phyloP scores from a whole-genome alignment of 768 basidiomycete species.

The Sistotremastrum suecicum region DNA sequence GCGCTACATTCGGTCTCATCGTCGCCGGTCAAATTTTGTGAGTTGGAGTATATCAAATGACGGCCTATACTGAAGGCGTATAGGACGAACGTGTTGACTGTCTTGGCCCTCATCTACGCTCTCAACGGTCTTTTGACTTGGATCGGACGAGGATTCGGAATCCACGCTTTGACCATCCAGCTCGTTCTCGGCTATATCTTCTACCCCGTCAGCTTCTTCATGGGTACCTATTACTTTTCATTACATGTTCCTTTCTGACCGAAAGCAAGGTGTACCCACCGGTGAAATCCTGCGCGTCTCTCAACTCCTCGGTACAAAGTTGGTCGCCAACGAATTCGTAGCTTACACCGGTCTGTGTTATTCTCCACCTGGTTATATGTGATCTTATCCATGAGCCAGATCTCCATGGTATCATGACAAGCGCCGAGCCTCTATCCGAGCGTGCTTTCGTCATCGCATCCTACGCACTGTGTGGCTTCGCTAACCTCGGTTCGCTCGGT shows the following conservation, averaged over 20 bases:
- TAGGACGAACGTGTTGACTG: slow-evolving; percentile 73
- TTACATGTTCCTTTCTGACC: slow-evolving; percentile 1
- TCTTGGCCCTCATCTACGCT: slow-evolving; percentile 66
- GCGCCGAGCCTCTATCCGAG: slow-evolving; percentile 40
- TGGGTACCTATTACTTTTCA: slow-evolving; percentile 18
- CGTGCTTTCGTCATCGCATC: slow-evolving; percentile 74
- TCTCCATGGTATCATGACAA: slow-evolving; percentile 33
- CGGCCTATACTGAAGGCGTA: background rate
- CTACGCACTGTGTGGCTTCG: slow-evolving; percentile 85
- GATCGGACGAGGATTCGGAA: slow-evolving; percentile 78
- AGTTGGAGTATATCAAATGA: slow-evolving; percentile 12
- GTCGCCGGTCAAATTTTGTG: slow-evolving; percentile 83
- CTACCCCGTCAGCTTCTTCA: slow-evolving; percentile 78
- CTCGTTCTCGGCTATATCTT: slow-evolving; percentile 77
- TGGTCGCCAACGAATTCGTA: slow-evolving; percentile 78
- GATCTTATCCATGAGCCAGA: slow-evolving; percentile 9
- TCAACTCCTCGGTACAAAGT: slow-evolving; percentile 71
- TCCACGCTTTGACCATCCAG: slow-evolving; percentile 69
- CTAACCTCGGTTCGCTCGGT: slow-evolving; percentile 74
- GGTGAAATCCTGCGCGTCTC: slow-evolving; percentile 71
- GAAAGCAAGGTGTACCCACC: slow-evolving; percentile 41
- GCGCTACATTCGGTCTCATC: slow-evolving; percentile 71
- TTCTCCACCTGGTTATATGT: background rate
- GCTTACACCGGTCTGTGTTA: slow-evolving; percentile 38
- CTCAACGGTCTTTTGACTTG: slow-evolving; percentile 81